Evolutionary conservation across 108 stramenopile genomes (phyloP).

Genomic region (Parietichytrium sp.): DNA sequence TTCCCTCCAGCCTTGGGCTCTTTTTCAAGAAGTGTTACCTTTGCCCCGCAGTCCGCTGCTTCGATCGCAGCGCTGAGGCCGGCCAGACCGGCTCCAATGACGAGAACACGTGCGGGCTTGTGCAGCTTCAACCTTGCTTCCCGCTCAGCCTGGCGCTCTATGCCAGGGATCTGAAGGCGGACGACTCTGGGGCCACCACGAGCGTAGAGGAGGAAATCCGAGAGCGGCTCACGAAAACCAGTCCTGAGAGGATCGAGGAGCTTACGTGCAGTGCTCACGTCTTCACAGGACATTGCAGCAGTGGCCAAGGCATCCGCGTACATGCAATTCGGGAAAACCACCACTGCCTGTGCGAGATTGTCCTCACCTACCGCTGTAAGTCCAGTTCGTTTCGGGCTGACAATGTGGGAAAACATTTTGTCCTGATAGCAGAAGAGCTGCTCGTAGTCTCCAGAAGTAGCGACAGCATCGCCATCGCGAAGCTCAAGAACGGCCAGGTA

Average conservation of each 20-base stretch:
- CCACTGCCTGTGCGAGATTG: constrained; percentile 54
- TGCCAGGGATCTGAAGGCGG: constrained; percentile 49
- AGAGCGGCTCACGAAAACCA: constrained; percentile 46
- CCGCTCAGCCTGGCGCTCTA: constrained; percentile 48
- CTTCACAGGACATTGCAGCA: constrained; percentile 43
- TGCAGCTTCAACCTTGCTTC: constrained; percentile 46
- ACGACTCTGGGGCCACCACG: constrained; percentile 56
- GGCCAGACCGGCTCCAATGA: constrained; percentile 57
- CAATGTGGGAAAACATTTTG: constrained; percentile 55
- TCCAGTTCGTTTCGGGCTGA: constrained; percentile 48
- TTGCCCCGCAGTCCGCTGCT: constrained; percentile 50
- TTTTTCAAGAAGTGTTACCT: constrained; percentile 53
- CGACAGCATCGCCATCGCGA: constrained; percentile 54
- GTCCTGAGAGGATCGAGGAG: constrained; percentile 55
- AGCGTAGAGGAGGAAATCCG: constrained; percentile 56
- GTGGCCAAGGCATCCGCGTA: constrained; percentile 60
- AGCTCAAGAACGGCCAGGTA: constrained; percentile 55
- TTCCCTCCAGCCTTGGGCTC: constrained; percentile 56
- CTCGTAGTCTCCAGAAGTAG: constrained; percentile 62
- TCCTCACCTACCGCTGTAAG: constrained; percentile 47
- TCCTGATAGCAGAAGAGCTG: constrained; percentile 53
- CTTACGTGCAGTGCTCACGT: constrained; percentile 46
- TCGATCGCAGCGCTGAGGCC: constrained; percentile 58
- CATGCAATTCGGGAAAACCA: constrained; percentile 51
- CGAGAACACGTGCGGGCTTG: constrained; percentile 49